Percentiles rank a stretch among this genome's conserved stretches.
Evolutionary conservation across 306 rosid genomes (phyloP).

Genomic region (Dicorynia guianensis): DNA sequence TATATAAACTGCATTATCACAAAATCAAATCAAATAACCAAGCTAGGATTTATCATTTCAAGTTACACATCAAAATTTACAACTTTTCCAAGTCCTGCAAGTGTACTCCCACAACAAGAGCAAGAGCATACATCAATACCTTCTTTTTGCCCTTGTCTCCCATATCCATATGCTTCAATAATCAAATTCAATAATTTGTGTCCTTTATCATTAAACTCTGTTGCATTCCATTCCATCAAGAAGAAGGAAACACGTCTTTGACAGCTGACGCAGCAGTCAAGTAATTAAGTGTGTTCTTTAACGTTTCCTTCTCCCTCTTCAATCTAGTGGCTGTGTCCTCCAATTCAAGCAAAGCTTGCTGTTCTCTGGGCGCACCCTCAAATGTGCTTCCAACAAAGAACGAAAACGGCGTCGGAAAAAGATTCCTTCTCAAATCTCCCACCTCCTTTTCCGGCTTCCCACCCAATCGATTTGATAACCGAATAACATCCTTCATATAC

Average conservation of each 20-base stretch:
- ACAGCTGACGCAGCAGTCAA: conserved; percentile 98
- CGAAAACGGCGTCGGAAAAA: conserved; percentile 94
- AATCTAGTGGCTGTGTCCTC: conserved; percentile 88
- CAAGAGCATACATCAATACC: conserved; percentile 40
- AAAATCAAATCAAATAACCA: conserved; percentile 10
- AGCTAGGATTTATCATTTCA: conserved; percentile 28
- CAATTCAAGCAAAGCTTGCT: conserved; percentile 92
- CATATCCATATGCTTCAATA: conserved; percentile 25
- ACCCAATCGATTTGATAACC: conserved; percentile 84
- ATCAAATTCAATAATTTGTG: conserved; percentile 9
- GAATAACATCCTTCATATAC: conserved; percentile 91
- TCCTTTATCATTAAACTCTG: neutral
- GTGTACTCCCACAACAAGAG: conserved; percentile 29
- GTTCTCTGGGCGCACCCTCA: conserved; percentile 98
- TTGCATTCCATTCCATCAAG: conserved; percentile 22
- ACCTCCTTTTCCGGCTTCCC: conserved; percentile 97
- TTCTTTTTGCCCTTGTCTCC: conserved; percentile 19
- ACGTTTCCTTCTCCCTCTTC: conserved; percentile 89
- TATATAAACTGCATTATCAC: conserved; percentile 24
- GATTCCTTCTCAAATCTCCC: conserved; percentile 85
- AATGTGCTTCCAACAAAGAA: conserved; percentile 97
- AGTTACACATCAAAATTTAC: conserved; percentile 57
- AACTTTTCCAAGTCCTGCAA: conserved; percentile 30
- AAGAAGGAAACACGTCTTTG: conserved; percentile 87
- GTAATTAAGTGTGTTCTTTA: conserved; percentile 89